A percentile compares a stretch with the other conserved stretches of the same genome.
phyloP scores from a whole-genome alignment of 306 rosid species.

The Sicyos edulis region DNA sequence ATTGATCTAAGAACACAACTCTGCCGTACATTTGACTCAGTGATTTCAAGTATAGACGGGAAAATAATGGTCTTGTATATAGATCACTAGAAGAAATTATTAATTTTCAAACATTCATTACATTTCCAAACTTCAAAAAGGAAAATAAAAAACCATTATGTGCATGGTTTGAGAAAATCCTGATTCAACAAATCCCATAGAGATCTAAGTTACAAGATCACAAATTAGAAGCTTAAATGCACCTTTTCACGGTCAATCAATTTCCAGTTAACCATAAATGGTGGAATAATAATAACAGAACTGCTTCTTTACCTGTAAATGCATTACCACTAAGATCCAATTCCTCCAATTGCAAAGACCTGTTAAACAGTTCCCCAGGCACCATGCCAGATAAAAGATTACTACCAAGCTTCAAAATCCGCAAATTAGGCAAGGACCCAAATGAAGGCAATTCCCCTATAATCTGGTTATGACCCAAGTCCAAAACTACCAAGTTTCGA shows the following conservation, averaged over 20 bases:
- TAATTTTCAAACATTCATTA: too few relatives aligned
- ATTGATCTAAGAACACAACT: too few relatives aligned
- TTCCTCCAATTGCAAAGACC: constrained; percentile 48
- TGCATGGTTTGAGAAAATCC: too few relatives aligned
- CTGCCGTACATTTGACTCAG: too few relatives aligned
- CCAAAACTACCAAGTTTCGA: constrained; percentile 64
- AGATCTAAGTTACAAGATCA: constrained; percentile 6
- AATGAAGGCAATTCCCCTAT: constrained; percentile 70
- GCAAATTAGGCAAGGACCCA: constrained; percentile 45
- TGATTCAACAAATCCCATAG: too few relatives aligned
- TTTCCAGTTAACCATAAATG: constrained; percentile 3
- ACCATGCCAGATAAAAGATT: constrained; percentile 59
- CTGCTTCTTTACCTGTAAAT: constrained; percentile 54
- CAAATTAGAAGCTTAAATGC: not conserved
- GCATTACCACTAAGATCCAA: constrained; percentile 83
- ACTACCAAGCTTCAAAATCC: constrained; percentile 43
- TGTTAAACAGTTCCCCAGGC: constrained; percentile 54
- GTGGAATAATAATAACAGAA: constrained; percentile 1
- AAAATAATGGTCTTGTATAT: too few relatives aligned
- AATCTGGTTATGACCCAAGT: constrained; percentile 57
- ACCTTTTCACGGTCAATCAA: not conserved
- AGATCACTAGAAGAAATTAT: too few relatives aligned
- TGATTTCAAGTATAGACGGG: too few relatives aligned
- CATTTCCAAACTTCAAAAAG: not conserved
- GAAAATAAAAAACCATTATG: not conserved